A percentile compares a stretch with the other conserved stretches of the same genome.
These are phyloP conservation scores for Pyrenula massariospora DNA, from an alignment of 495 filamentous ascomycete genomes.

Conservation along the genomic window DNA sequence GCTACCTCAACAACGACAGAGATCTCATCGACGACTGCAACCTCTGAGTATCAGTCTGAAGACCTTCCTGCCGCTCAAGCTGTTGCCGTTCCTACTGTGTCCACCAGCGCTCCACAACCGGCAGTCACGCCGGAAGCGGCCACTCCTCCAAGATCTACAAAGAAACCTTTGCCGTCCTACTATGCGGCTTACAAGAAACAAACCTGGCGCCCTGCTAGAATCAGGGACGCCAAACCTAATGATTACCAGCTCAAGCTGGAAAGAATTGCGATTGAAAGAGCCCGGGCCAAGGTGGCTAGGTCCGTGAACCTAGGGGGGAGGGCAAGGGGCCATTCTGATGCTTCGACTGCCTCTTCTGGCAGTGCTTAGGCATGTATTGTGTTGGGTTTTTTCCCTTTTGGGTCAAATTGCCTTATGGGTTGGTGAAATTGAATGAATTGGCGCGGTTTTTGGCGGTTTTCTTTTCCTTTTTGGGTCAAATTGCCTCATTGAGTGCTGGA, in stretches of 20 bases:
- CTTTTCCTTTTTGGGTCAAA: too few relatives aligned
- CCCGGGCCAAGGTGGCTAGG: neutral
- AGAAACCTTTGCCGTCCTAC: neutral
- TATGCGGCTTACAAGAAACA: neutral
- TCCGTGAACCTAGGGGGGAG: too few relatives aligned
- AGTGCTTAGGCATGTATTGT: slow-evolving; percentile 8
- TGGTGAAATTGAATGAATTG: too few relatives aligned
- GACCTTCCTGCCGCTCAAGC: neutral
- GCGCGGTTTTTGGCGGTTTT: too few relatives aligned
- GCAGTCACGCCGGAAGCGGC: neutral
- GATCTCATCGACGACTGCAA: neutral
- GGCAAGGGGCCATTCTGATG: slow-evolving; percentile 11
- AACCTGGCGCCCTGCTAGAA: neutral
- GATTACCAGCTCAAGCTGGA: neutral
- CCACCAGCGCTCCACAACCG: too few relatives aligned
- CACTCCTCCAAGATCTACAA: neutral
- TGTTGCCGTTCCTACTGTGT: too few relatives aligned
- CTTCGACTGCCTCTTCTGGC: slow-evolving; percentile 8
- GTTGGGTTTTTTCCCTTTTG: neutral
- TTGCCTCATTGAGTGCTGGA: too few relatives aligned
- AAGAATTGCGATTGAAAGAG: neutral
- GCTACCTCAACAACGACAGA: neutral
- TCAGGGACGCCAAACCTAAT: neutral
- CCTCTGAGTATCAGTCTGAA: neutral
- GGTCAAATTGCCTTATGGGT: too few relatives aligned